Base-by-base conservation (phyloP, 371 early-diverging fungal species). In the Apophysomyces ossiformis region DNA sequence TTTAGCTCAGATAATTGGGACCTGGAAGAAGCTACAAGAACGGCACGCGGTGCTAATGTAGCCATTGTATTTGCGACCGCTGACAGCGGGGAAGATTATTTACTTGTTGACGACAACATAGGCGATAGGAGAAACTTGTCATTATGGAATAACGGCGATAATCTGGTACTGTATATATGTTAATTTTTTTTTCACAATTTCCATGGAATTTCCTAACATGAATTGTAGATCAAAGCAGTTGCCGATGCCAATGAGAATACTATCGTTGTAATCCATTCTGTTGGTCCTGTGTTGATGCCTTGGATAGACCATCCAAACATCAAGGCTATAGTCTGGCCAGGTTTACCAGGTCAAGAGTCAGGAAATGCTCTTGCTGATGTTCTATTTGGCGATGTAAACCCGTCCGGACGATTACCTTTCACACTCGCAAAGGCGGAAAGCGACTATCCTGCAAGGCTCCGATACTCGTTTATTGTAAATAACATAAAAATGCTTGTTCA, bases 71-170 rank as follows among this genome's bases (percentile, higher is more conserved):
- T 88, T 59, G 83, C 77, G 9, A 78, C 65, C 43, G 69, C 88
- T 41, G 74, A 87, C 57, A 83, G 87, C 60, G 90, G 90, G 39
- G 90, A 90, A 70, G 86, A 67, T 13, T 75, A 70, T 36, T 60
- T 75, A 18, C 54, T 59, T 36, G 77, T 78, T 18, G 77, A 82
- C 61, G 77, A 70, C 11, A 78, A 82, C 66, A 54, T 57, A 18
- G 87, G 88, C 37, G 90, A 90, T 45, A 78, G 90, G 7, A 81
- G 81, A 36, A 77, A 88, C 50, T 63, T 90, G 68, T 74, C 73
- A 18, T 70, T 90, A 16, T 87, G 86, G 87, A 64, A 85, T 68
- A 77, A 81, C 54, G 88, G 87, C 57, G 84, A 90, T 65, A 76
- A 75, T 37, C 66, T 89, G 71, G 85, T 85, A 73, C 60, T 26